Evolutionary conservation across 2,329 filamentous ascomycete genomes (phyloP), one percentile per base, ranked within the genome.

Genomic region (Paecilomyces sp.): DNA sequence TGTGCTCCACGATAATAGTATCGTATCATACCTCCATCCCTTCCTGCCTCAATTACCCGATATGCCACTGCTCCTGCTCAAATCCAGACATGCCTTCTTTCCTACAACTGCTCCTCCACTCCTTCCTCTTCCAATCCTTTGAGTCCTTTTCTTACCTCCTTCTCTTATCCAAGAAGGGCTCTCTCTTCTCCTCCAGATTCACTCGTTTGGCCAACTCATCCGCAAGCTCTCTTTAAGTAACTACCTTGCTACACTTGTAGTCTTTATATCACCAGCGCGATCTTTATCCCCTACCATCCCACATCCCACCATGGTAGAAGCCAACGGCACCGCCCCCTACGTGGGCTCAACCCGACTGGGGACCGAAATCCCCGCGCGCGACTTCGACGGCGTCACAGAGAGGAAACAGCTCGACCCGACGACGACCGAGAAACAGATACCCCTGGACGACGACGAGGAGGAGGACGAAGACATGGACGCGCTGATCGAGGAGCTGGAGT

Each of bases 401-500:
- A 41, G n/a, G 36, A 41, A 41, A 1, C 36, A 41, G 36, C 3
- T 41, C 36, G 36, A 41, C 2, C 36, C 36, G 4, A 41, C 54
- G 6, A 33, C 31, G 13, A 24, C 34, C 2, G 36, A 36, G 56
- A 65, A 67, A 57, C 62, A 62, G 54, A 56, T 59, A 28, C 55
- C 60, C 24, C 78, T 76, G 52, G 83, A 83, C 31, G 86, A 87
- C 5, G 83, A 83, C 31, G 86, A 87, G 5, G 88, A 90, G 24
- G 88, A 90, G 54, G 88, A 91, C 68, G 89, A 91, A 78, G 88
- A 93, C 73, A 91, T 96, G 66, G 90, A 95, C 71, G 86, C 87
- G 70, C 82, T 96, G 70, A 95, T 96, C 66, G 89, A 92, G 74
- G 91, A 94, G 69, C 87, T 95, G 66, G 89, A 94, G 78, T 91